phyloP scores from a whole-genome alignment of 192 early-diverging fungal species.

The Linnemannia elongata region DNA sequence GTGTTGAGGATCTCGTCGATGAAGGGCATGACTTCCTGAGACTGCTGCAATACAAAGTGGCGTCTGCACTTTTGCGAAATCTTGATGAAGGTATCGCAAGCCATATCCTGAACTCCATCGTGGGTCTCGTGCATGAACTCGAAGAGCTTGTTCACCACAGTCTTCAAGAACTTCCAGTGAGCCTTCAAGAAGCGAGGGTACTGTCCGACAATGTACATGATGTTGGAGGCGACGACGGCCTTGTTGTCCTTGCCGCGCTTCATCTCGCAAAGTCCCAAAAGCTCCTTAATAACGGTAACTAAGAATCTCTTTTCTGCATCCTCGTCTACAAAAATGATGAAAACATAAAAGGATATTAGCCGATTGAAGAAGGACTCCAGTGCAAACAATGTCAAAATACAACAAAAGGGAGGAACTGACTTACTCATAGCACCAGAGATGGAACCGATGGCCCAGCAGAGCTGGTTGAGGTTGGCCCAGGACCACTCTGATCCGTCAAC shows the following conservation, averaged over 20 bases:
- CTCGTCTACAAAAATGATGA: conserved; percentile 67
- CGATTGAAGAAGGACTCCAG: not conserved
- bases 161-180: conserved; percentile 99
- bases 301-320: conserved; percentile 98
- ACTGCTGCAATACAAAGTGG: conserved; percentile 95
- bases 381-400: not conserved
- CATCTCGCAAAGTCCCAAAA: conserved; percentile 95
- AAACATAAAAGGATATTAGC: not conserved
- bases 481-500: conserved; percentile 98
- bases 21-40: conserved; percentile 89
- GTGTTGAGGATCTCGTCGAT: conserved; percentile 95
- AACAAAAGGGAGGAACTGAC: not conserved
- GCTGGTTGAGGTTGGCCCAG: conserved; percentile 97
- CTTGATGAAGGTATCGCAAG: conserved; percentile 99
- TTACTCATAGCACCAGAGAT: conserved; percentile 94
- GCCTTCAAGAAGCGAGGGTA: conserved; percentile 99
- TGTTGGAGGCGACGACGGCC: conserved; percentile 99
- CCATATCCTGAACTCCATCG: conserved; percentile 99
- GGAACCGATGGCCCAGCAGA: conserved; percentile 99
- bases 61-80: conserved; percentile 98
- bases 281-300: conserved; percentile 98
- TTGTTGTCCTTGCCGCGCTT: conserved; percentile 99
- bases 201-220: conserved; percentile 99
- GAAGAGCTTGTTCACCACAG: conserved; percentile 99
- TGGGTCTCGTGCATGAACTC: conserved; percentile 99